These are phyloP conservation scores for Isatis lusitanica DNA, from an alignment of 441 rosid genomes.

Conservation along the genomic window DNA sequence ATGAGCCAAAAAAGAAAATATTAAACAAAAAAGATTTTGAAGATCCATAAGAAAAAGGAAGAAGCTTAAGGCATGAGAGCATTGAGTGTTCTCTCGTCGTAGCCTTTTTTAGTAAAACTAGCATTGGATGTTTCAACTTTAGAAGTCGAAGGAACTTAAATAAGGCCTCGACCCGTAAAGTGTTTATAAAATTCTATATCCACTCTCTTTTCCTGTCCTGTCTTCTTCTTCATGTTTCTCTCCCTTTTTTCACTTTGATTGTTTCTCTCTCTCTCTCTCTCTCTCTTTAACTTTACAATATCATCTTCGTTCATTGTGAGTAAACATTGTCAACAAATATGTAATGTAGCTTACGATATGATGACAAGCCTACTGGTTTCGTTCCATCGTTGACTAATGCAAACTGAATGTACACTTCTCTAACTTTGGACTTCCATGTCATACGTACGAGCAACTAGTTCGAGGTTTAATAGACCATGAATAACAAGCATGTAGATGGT, in stretches of 20 bases:
- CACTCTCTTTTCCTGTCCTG: slow-evolving; percentile 23
- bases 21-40: slow-evolving; percentile 26
- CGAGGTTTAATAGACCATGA: neutral
- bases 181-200: slow-evolving; percentile 29
- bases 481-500: neutral
- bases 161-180: slow-evolving; percentile 35
- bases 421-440: neutral
- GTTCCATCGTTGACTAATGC: slow-evolving; percentile 1
- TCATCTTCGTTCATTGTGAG: slow-evolving; percentile 30
- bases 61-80: slow-evolving; percentile 27
- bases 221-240: slow-evolving; percentile 43
- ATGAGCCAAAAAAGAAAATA: neutral
- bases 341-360: neutral
- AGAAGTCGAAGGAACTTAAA: slow-evolving; percentile 33
- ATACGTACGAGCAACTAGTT: neutral
- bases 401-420: neutral
- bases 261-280: neutral
- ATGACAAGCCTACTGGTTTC: neutral
- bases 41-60: slow-evolving; percentile 42
- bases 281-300: slow-evolving; percentile 26
- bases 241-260: slow-evolving; percentile 22
- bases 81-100: slow-evolving; percentile 7
- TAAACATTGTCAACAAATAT: slow-evolving; percentile 32
- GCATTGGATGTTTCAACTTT: slow-evolving; percentile 35
- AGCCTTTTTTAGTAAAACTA: slow-evolving; percentile 27